These are phyloP conservation scores for Staphylotrichum tortipilum DNA, from an alignment of 495 filamentous ascomycete species.

Conservation along the genomic window DNA sequence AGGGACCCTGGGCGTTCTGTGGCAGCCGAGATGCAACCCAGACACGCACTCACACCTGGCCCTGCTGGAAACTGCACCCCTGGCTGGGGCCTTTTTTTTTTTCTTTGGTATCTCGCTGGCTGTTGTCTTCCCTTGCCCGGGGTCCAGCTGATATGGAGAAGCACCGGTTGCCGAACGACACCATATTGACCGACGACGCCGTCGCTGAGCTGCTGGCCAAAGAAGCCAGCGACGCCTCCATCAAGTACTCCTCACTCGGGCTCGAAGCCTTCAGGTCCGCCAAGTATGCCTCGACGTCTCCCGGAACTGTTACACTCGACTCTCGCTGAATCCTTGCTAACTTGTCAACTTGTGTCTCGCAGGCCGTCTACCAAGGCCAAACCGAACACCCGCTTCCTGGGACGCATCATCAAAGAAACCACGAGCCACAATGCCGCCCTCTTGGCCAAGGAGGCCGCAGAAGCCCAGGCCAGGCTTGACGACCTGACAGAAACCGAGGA, in stretches of 20 bases:
- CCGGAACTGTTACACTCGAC: not conserved
- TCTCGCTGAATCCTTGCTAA: not conserved
- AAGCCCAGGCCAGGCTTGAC: slow-evolving; percentile 40
- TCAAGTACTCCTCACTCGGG: slow-evolving; percentile 65
- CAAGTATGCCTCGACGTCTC: slow-evolving; percentile 56
- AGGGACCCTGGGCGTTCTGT: too few relatives aligned
- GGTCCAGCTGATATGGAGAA: slow-evolving; percentile 10
- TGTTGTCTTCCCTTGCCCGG: too few relatives aligned
- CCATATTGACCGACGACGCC: slow-evolving; percentile 59
- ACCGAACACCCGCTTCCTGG: slow-evolving; percentile 83
- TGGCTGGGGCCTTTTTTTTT: not conserved
- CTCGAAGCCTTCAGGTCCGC: slow-evolving; percentile 56
- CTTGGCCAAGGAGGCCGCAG: slow-evolving; percentile 67
- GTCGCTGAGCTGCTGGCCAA: slow-evolving; percentile 64
- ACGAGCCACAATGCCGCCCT: slow-evolving; percentile 85
- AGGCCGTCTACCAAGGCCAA: slow-evolving; percentile 63
- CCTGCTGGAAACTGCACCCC: too few relatives aligned
- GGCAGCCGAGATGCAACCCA: too few relatives aligned
- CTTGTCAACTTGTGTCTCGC: slow-evolving; percentile 2
- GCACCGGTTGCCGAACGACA: slow-evolving; percentile 23
- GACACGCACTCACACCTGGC: too few relatives aligned
- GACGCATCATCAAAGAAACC: slow-evolving; percentile 80
- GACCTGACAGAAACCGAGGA: slow-evolving; percentile 35
- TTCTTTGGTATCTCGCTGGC: not conserved
- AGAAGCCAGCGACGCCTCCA: slow-evolving; percentile 60